phyloP scores from a whole-genome alignment of 768 basidiomycete species.

The Collybia sordida region DNA sequence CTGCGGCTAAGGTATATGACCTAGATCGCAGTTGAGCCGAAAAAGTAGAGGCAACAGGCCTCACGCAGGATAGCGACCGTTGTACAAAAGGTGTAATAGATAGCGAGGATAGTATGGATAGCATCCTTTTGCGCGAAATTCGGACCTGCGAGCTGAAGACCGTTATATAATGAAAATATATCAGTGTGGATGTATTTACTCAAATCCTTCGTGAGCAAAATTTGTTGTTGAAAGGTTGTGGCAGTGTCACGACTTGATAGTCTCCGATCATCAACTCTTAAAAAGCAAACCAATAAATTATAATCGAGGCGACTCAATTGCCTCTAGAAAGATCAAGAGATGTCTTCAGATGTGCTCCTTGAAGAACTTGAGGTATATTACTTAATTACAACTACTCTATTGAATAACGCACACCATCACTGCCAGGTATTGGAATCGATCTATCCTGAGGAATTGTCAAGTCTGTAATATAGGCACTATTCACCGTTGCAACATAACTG shows the following conservation, averaged over 20 bases:
- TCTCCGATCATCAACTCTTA: too few relatives aligned
- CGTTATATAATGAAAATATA: background rate
- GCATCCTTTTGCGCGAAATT: background rate
- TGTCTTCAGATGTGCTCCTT: conserved; percentile 68
- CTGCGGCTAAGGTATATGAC: background rate
- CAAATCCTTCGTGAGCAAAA: conserved; percentile 1
- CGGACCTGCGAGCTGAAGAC: too few relatives aligned
- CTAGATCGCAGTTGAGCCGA: conserved; percentile 5
- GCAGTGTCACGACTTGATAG: background rate
- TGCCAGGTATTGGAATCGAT: conserved; percentile 89
- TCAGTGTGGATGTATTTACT: too few relatives aligned
- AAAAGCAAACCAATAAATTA: background rate
- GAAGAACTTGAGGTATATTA: conserved; percentile 87
- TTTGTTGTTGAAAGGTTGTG: conserved; percentile 16
- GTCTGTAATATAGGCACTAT: conserved; percentile 55
- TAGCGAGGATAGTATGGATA: background rate
- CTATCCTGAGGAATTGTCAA: conserved; percentile 90
- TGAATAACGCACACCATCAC: conserved; percentile 7
- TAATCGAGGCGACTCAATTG: background rate
- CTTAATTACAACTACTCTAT: conserved; percentile 6
- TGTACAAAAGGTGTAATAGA: conserved; percentile 12
- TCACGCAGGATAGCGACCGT: conserved; percentile 1
- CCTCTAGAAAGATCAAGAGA: conserved; percentile 19
- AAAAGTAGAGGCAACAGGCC: conserved; percentile 1
- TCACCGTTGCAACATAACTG: conserved; percentile 18